Conservation (phyloP, 2,329 filamentous ascomycete genomes). For the Trichophyton benhamiae region DNA sequence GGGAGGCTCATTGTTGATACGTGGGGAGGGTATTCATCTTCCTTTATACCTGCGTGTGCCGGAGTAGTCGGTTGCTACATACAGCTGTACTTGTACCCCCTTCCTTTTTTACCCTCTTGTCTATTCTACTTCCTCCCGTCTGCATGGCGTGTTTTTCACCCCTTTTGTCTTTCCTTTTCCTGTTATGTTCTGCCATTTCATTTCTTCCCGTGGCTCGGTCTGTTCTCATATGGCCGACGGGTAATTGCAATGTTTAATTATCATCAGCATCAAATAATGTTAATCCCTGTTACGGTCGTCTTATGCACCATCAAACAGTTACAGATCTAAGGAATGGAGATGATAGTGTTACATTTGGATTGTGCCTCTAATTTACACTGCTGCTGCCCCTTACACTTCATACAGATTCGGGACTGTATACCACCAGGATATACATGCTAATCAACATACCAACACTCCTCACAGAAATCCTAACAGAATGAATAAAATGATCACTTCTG, state of each 20-base stretch:
- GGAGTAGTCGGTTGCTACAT: background rate
- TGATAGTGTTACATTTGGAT: background rate
- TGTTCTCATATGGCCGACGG: background rate
- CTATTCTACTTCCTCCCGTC: background rate
- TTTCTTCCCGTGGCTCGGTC: background rate
- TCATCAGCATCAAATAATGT: background rate
- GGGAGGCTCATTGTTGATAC: background rate
- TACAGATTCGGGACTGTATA: background rate
- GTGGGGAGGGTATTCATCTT: background rate
- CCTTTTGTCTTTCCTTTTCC: background rate
- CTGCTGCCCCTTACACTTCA: background rate
- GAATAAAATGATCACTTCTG: background rate
- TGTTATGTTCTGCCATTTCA: background rate
- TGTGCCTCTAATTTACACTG: constrained; percentile 4
- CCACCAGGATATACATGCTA: background rate
- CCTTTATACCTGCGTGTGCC: background rate
- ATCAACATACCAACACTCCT: background rate
- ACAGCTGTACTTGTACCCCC: constrained; percentile 1
- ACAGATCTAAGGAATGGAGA: background rate
- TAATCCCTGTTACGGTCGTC: background rate
- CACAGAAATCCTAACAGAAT: background rate
- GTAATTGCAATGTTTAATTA: constrained; percentile 2
- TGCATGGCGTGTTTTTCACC: background rate
- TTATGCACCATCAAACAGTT: background rate
- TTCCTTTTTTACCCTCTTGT: background rate